Percentiles rank a stretch among this genome's conserved stretches.
These are phyloP conservation scores for Echeveria elegans DNA, from an alignment of 164 flowering plant species.

Conservation along the genomic window DNA sequence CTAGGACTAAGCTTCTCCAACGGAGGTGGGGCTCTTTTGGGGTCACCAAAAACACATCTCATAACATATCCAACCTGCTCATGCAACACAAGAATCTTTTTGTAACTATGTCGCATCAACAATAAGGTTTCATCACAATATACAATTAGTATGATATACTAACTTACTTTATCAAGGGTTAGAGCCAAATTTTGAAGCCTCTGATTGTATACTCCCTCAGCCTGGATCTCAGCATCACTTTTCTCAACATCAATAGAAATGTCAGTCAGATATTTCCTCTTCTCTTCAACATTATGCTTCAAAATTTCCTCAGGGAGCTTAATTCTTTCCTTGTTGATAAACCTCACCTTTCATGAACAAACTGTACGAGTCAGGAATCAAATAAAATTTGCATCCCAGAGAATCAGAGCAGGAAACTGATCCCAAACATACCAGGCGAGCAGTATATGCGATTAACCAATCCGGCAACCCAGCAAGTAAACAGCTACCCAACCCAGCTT, in stretches of 20 bases:
- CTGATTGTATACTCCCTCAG: slow-evolving; percentile 98
- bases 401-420: slow-evolving; percentile 3
- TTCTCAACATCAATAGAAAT: slow-evolving; percentile 68
- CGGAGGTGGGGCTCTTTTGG: slow-evolving; percentile 92
- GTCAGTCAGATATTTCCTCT: slow-evolving; percentile 73
- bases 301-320: slow-evolving; percentile 87
- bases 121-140: not conserved
- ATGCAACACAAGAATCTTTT: slow-evolving; percentile 5
- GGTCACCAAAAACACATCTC: slow-evolving; percentile 81
- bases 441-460: slow-evolving; percentile 95
- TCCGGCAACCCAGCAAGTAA: slow-evolving; percentile 92
- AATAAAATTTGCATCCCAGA: not conserved
- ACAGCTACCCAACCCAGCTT: slow-evolving; percentile 90
- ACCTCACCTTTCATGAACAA: slow-evolving; percentile 62
- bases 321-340: slow-evolving; percentile 84
- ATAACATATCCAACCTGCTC: slow-evolving; percentile 89
- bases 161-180: slow-evolving; percentile 79
- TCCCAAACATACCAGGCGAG: slow-evolving; percentile 58
- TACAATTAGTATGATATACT: not conserved
- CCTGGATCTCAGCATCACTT: slow-evolving; percentile 98
- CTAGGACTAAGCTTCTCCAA: slow-evolving; percentile 69
- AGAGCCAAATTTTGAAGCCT: slow-evolving; percentile 97
- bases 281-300: slow-evolving; percentile 85
- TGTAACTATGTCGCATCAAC: not conserved
- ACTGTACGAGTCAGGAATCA: slow-evolving; percentile 8